Evolutionary conservation across 169 alveolate species (phyloP).

Genomic region (Haemoproteus tartakovskyi): DNA sequence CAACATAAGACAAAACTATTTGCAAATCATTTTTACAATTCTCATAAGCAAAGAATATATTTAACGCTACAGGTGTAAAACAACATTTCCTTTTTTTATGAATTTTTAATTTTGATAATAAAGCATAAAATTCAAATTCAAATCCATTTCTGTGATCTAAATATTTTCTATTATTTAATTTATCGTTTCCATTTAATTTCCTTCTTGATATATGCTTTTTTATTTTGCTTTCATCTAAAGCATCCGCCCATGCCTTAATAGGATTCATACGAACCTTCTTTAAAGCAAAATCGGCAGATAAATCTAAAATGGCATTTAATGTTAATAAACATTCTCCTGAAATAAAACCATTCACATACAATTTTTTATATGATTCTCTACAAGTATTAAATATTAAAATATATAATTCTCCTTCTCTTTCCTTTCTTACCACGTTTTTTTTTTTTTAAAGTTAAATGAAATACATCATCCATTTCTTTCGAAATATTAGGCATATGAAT

Average conservation of each 20-base stretch:
- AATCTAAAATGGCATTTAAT: slow-evolving; percentile 73
- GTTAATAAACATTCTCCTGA: slow-evolving; percentile 81
- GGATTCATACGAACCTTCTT: slow-evolving; percentile 79
- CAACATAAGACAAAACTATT: slow-evolving; percentile 80
- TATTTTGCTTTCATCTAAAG: slow-evolving; percentile 42
- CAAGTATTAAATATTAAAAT: slow-evolving; percentile 83
- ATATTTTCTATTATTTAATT: slow-evolving; percentile 11
- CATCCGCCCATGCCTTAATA: slow-evolving; percentile 74
- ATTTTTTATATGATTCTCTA: slow-evolving; percentile 77
- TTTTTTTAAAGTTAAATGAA: no score
- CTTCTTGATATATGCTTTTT: no score
- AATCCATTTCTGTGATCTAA: slow-evolving; percentile 61
- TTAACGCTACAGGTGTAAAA: slow-evolving; percentile 37
- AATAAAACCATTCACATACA: slow-evolving; percentile 75
- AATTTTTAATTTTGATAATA: slow-evolving; percentile 42
- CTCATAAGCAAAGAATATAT: slow-evolving; percentile 61
- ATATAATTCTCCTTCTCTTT: slow-evolving; percentile 81
- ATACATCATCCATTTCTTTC: slow-evolving; percentile 13
- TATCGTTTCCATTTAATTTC: background rate
- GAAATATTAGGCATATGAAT: slow-evolving; percentile 1
- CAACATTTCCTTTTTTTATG: slow-evolving; percentile 9
- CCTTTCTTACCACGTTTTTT: slow-evolving; percentile 68
- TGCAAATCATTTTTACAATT: slow-evolving; percentile 73
- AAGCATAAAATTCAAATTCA: slow-evolving; percentile 50
- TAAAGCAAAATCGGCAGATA: slow-evolving; percentile 80